A percentile compares a stretch with the other conserved stretches of the same genome.
Evolutionary conservation across 2,329 filamentous ascomycete genomes (phyloP).

Genomic region (Trichophyton equinum): DNA sequence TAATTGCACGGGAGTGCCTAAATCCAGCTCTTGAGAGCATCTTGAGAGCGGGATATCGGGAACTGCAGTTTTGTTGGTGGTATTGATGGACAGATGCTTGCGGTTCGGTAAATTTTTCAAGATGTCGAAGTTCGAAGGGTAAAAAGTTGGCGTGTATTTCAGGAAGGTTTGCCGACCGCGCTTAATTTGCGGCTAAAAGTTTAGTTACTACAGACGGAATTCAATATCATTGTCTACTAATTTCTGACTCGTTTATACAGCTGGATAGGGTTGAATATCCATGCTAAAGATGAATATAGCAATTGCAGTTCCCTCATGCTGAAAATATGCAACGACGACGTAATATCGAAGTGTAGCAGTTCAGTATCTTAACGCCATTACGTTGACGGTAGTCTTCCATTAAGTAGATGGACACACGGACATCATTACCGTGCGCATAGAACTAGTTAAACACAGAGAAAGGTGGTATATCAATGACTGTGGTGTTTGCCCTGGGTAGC

Average conservation of each 20-base stretch:
- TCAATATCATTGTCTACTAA: no score
- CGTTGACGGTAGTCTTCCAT: neutral
- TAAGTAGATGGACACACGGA: neutral
- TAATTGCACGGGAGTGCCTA: conserved; percentile 35
- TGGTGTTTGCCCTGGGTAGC: neutral
- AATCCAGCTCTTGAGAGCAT: conserved; percentile 48
- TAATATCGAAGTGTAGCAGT: neutral
- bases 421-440: neutral
- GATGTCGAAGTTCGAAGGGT: neutral
- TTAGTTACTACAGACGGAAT: no score
- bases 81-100: neutral
- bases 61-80: neutral
- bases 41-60: conserved; percentile 12
- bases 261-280: no score
- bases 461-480: neutral
- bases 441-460: neutral
- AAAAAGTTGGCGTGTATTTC: neutral
- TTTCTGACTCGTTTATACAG: no score
- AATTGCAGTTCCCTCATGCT: neutral
- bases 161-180: conserved; percentile 1
- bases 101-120: neutral
- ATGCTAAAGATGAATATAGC: no score
- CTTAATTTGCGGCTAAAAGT: neutral
- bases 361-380: neutral
- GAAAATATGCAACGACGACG: neutral